Evolutionary conservation across 352 stramenopile species (phyloP).

Genomic region (Globisporangium radiosum): DNA sequence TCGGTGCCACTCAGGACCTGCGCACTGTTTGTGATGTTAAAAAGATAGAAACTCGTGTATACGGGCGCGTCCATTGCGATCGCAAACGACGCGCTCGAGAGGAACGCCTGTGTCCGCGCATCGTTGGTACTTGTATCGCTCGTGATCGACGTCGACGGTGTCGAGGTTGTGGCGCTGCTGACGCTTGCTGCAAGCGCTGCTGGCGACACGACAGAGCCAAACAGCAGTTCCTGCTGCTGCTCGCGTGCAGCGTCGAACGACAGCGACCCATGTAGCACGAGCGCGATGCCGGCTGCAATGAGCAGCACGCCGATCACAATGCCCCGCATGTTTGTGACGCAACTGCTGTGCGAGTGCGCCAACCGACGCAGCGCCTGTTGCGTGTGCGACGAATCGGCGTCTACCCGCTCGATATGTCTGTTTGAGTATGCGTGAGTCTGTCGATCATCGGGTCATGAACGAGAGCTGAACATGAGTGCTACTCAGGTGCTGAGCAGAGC

Average conservation of each 20-base stretch:
- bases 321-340: conserved; percentile 18
- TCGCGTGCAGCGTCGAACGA: conserved; percentile 18
- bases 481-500: not conserved
- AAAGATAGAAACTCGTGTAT: conserved; percentile 59
- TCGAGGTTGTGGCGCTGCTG: not conserved
- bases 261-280: conserved; percentile 16
- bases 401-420: no score
- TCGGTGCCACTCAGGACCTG: conserved; percentile 25
- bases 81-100: conserved; percentile 24
- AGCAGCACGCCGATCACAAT: conserved; percentile 16
- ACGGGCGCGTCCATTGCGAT: conserved; percentile 43
- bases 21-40: conserved; percentile 61
- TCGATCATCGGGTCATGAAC: not conserved
- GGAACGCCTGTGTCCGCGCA: conserved; percentile 6
- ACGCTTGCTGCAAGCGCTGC: not conserved
- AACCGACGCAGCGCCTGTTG: no score
- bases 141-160: not conserved
- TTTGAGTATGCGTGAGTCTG: not conserved
- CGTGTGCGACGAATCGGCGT: no score
- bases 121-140: conserved; percentile 1
- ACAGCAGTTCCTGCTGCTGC: conserved; percentile 8
- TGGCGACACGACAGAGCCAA: conserved; percentile 3
- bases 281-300: conserved; percentile 15
- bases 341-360: no score
- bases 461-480: not conserved